A percentile compares a stretch with the other conserved stretches of the same genome.
Conservation (phyloP, 2,329 filamentous ascomycete species). For the Alternaria triticina region DNA sequence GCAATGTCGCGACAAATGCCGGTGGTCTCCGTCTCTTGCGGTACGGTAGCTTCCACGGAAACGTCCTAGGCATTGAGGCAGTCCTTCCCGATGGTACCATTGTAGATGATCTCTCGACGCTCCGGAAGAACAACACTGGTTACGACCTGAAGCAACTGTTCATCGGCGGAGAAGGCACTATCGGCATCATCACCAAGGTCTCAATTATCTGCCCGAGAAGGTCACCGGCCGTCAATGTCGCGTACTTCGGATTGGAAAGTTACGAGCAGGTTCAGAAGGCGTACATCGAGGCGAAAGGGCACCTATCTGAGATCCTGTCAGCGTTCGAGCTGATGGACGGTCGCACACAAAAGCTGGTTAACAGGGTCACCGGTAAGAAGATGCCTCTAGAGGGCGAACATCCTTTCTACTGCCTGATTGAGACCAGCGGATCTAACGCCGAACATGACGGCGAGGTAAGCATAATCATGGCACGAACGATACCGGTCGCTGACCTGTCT, state of each 20-base stretch:
- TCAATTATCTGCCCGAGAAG: constrained; percentile 89
- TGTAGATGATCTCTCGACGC: constrained; percentile 82
- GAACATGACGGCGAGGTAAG: constrained; percentile 80
- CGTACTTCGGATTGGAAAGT: constrained; percentile 88
- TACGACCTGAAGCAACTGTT: constrained; percentile 98
- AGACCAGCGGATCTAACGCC: constrained; percentile 92
- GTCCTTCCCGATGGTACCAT: constrained; percentile 93
- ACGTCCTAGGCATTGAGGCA: constrained; percentile 87
- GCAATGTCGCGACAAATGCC: constrained; percentile 95
- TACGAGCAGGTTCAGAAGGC: constrained; percentile 88
- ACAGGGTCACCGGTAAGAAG: constrained; percentile 74
- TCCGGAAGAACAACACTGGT: constrained; percentile 98
- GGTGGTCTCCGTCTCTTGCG: constrained; percentile 87
- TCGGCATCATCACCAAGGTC: constrained; percentile 90
- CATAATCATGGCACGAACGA: no score
- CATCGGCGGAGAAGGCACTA: constrained; percentile 92
- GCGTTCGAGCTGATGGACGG: constrained; percentile 98
- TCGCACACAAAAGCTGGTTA: constrained; percentile 70
- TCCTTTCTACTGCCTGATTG: constrained; percentile 95
- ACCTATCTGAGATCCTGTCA: constrained; percentile 93
- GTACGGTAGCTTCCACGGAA: constrained; percentile 94
- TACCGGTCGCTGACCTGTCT: constrained; percentile 9
- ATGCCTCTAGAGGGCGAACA: constrained; percentile 81
- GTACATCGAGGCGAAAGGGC: constrained; percentile 85
- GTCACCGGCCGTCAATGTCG: constrained; percentile 88